Conservation (phyloP, 208 protist genomes). For the Acanthamoeba rhysodes region DNA sequence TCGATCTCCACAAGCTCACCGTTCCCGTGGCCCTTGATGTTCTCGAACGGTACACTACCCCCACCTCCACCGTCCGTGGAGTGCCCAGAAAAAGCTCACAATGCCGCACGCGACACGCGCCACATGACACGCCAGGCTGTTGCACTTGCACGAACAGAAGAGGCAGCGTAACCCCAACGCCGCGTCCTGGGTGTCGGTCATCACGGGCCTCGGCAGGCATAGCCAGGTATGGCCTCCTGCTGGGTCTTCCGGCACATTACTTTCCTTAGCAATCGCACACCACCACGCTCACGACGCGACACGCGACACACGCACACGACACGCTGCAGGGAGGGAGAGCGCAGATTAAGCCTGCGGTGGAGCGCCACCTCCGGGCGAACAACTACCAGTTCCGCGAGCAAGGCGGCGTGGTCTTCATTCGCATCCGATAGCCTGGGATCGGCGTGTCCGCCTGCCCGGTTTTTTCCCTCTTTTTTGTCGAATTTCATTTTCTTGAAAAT, state of each 20-base stretch:
- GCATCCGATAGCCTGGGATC: neutral
- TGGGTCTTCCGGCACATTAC: too few relatives aligned
- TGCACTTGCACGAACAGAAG: slow-evolving; percentile 21
- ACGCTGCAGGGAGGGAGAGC: neutral
- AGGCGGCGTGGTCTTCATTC: slow-evolving; percentile 36
- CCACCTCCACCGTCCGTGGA: neutral
- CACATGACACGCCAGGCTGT: neutral
- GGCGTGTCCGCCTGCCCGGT: too few relatives aligned
- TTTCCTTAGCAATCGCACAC: too few relatives aligned
- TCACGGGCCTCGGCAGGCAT: slow-evolving; percentile 44
- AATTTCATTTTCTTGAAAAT: too few relatives aligned
- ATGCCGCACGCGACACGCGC: neutral
- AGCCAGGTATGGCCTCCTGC: neutral
- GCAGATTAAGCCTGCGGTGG: slow-evolving; percentile 44
- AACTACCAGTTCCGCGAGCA: slow-evolving; percentile 1
- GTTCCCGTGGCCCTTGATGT: slow-evolving; percentile 16
- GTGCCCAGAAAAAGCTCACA: neutral
- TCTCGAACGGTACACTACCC: neutral
- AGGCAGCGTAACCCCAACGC: neutral
- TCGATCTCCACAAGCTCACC: slow-evolving; percentile 21
- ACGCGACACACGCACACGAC: neutral
- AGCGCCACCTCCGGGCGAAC: neutral
- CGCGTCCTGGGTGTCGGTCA: slow-evolving; percentile 37
- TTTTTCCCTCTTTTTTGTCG: too few relatives aligned
- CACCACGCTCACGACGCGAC: too few relatives aligned